Evolutionary conservation across 2,329 filamentous ascomycete genomes (phyloP).

Genomic region (Ophiostoma quercus): DNA sequence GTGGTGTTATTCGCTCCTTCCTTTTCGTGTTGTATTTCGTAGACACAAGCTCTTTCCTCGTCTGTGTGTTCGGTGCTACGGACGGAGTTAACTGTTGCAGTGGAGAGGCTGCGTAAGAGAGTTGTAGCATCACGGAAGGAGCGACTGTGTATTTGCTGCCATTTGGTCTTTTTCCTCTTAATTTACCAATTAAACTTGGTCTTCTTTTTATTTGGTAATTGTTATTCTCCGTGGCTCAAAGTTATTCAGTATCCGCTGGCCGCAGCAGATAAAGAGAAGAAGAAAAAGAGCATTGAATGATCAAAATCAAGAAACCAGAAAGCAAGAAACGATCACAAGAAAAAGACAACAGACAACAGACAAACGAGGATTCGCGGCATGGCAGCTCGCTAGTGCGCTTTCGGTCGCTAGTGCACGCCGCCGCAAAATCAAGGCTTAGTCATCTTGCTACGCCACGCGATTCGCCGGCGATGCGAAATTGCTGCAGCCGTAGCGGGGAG

Average conservation of each 20-base stretch:
- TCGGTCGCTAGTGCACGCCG: background rate
- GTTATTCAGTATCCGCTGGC: background rate
- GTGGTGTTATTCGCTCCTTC: background rate
- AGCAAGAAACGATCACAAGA: background rate
- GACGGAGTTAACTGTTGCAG: background rate
- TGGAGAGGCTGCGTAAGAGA: conserved; percentile 11
- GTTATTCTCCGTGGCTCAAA: background rate
- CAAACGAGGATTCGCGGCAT: background rate
- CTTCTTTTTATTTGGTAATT: background rate
- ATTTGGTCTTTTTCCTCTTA: background rate
- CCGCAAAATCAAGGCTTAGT: background rate
- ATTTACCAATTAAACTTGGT: background rate
- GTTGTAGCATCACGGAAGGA: background rate
- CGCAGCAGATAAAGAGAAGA: background rate
- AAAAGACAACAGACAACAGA: background rate
- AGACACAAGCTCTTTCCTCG: too few relatives aligned
- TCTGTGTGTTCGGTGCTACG: background rate
- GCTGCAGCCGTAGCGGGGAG: background rate
- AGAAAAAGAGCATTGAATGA: too few relatives aligned
- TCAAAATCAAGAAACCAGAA: background rate
- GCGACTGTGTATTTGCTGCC: background rate
- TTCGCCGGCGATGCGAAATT: background rate
- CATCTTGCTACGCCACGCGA: background rate
- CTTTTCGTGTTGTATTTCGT: background rate
- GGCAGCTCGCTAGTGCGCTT: background rate